A percentile compares a stretch with the other conserved stretches of the same genome.
Conservation (phyloP, 1,284 basidiomycete genomes). For the Ustilago nuda region DNA sequence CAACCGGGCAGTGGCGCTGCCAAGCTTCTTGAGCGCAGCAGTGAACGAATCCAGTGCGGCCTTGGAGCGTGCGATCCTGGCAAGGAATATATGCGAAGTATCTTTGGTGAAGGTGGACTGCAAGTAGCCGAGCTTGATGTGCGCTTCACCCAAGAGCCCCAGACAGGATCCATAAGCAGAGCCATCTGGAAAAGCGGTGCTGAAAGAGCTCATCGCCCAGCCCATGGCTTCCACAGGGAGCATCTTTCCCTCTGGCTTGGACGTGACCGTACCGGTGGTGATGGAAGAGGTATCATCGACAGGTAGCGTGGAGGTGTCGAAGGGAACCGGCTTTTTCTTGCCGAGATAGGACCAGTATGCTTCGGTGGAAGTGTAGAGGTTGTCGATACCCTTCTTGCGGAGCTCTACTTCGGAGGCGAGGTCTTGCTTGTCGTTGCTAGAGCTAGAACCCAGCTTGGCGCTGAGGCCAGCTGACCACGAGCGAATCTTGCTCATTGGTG, state of each 20-base stretch:
- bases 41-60: constrained; percentile 43
- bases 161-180: constrained; percentile 40
- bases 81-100: constrained; percentile 49
- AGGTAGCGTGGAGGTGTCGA: constrained; percentile 28
- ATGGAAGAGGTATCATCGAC: constrained; percentile 32
- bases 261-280: constrained; percentile 8
- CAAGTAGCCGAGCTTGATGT: constrained; percentile 40
- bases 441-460: constrained; percentile 26
- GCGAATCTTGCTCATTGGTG: constrained; percentile 31
- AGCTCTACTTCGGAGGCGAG: constrained; percentile 38
- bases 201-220: constrained; percentile 45
- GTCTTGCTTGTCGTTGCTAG: constrained; percentile 28
- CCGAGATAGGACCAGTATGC: constrained; percentile 49
- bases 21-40: constrained; percentile 54
- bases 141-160: constrained; percentile 38
- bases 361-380: constrained; percentile 47
- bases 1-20: constrained; percentile 43
- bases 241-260: constrained; percentile 44
- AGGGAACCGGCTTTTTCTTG: constrained; percentile 50
- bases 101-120: constrained; percentile 49
- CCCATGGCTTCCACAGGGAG: constrained; percentile 51
- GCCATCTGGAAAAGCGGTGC: constrained; percentile 21
- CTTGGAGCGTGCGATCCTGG: constrained; percentile 47
- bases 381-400: constrained; percentile 41
- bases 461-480: constrained; percentile 41